Conservation (phyloP, 108 stramenopile species). For the Cylindrotheca closterium region DNA sequence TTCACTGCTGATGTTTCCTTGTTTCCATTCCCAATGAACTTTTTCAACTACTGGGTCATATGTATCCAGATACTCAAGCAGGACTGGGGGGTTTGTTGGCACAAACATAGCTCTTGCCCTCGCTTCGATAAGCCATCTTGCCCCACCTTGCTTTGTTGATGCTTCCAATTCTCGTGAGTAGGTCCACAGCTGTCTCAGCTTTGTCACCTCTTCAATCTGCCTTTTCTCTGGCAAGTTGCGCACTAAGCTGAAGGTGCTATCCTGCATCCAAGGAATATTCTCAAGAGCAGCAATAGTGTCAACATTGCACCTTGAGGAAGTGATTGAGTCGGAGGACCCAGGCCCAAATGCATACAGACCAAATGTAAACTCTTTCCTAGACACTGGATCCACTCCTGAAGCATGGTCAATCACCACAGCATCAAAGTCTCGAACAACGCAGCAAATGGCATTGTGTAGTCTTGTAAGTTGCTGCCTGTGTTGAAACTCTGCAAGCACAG, state of each 20-base stretch:
- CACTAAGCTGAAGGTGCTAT: constrained; percentile 13
- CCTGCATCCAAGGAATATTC: constrained; percentile 37
- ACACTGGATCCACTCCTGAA: not conserved
- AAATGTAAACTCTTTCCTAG: constrained; percentile 29
- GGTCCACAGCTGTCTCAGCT: constrained; percentile 24
- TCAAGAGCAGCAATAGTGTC: constrained; percentile 26
- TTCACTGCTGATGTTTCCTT: constrained; percentile 3
- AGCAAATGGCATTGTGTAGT: constrained; percentile 80
- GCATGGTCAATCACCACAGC: constrained; percentile 47
- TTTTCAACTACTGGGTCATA: constrained; percentile 19
- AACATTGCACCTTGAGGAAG: constrained; percentile 2
- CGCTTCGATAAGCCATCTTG: constrained; percentile 43
- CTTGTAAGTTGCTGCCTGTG: constrained; percentile 59
- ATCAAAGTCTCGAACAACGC: constrained; percentile 63
- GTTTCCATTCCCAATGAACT: constrained; percentile 2
- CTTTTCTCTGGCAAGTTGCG: not conserved
- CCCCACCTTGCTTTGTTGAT: constrained; percentile 30
- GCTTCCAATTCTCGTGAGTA: constrained; percentile 29
- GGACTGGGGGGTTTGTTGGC: not conserved
- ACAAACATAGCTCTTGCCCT: constrained; percentile 39
- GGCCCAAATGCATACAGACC: constrained; percentile 39
- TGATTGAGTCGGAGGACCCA: not conserved
- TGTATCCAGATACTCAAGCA: constrained; percentile 6
- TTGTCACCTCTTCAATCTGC: constrained; percentile 7
- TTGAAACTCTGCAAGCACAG: constrained; percentile 67